Base-by-base conservation (phyloP, 768 basidiomycete genomes). In the Suillus occidentalis region DNA sequence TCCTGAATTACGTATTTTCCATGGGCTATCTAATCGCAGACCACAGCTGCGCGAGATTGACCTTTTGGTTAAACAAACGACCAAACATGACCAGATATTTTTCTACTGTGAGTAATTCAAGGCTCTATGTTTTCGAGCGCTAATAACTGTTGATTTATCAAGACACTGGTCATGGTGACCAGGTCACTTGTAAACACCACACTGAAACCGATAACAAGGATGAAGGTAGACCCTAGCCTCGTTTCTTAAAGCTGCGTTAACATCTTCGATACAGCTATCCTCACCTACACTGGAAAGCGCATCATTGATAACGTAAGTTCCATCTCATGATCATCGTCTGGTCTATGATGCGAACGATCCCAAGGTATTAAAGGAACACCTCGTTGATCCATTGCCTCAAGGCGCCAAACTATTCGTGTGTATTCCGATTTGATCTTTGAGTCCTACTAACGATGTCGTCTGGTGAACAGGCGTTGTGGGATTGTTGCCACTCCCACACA, bases 151-250 rank as follows among this genome's bases (percentile, higher is more conserved):
- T 50, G 9, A 40, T 42, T 61, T 63, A 83, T 4, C 31, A 31
- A 31, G 82, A 83, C 68, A 80, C 85, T 0, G 86, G 86, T 0
- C 86, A 87, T 66, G 81, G 81, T 0, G 68, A 70, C 20, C 86
- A 87, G 64, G 74, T 81, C 6, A 66, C 77, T 3, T 83, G 81
- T 25, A 66, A 70, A 22, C 76, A 85, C 66, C 71, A 76, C 14
- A 79, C 75, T 4, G 85, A 87, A 65, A 74, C 80, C 22, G 86
- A 87, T 67, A 79, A 83, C 2, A 71, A 77, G 61, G 85, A 87
- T 57, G 86, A 87, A 74, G 82, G 86, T 85, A 60, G 22, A 10
- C 20, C 6, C 39, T 53, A 60, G 37, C 14, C 20, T 31, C 55
- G 18, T 59, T 65, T 4, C 56, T 59, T 28, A 20, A 40, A 6